Conservation (phyloP, 2,329 filamentous ascomycete species). For the Aspergillus novofumigatus region DNA sequence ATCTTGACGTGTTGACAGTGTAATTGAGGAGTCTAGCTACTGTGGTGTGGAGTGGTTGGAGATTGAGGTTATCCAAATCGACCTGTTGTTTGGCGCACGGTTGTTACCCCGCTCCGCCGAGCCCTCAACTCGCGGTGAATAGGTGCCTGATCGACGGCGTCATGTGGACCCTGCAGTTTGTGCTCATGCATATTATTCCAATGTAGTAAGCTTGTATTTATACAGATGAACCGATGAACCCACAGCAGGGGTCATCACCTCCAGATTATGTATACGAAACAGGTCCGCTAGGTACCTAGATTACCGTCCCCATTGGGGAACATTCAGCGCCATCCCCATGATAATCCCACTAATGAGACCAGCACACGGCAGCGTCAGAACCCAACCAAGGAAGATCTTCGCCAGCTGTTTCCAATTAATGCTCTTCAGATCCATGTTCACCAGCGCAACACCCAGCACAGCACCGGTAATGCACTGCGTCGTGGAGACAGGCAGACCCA, state of each 20-base stretch:
- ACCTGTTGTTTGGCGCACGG: too few relatives aligned
- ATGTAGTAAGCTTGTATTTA: too few relatives aligned
- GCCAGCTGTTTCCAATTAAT: conserved; percentile 44
- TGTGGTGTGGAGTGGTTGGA: background rate
- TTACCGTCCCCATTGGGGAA: conserved; percentile 29
- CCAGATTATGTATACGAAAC: too few relatives aligned
- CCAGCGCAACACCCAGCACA: conserved; percentile 33
- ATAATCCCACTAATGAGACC: conserved; percentile 39
- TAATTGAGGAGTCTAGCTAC: background rate
- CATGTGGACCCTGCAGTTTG: too few relatives aligned
- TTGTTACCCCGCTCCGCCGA: background rate
- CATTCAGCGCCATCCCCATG: conserved; percentile 41
- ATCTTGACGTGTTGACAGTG: conserved; percentile 10
- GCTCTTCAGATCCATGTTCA: conserved; percentile 35
- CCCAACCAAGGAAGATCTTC: conserved; percentile 44
- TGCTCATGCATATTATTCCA: too few relatives aligned
- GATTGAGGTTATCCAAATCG: background rate
- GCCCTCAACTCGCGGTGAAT: background rate
- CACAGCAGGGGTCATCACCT: background rate
- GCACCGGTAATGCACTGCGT: conserved; percentile 37
- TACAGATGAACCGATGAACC: too few relatives aligned
- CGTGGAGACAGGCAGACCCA: conserved; percentile 31
- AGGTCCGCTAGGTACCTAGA: background rate
- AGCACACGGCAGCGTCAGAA: conserved; percentile 42
- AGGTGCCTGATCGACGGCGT: background rate